phyloP scores from a whole-genome alignment of 2,329 filamentous ascomycete genomes.

The Trichoderma guizhouense region DNA sequence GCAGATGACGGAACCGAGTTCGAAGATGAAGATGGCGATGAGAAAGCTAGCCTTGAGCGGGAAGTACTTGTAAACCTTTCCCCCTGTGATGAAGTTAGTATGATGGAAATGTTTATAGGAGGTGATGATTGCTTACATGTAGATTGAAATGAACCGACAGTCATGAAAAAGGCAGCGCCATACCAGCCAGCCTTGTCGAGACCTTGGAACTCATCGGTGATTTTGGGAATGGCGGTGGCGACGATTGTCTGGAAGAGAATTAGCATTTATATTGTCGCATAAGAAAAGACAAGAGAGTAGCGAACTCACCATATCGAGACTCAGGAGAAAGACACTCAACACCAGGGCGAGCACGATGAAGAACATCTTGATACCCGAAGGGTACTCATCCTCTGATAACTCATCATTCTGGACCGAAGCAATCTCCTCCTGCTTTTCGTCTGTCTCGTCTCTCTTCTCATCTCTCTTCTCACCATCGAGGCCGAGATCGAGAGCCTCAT shows the following conservation, averaged over 20 bases:
- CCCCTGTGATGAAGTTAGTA: constrained; percentile 35
- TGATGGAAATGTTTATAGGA: constrained; percentile 18
- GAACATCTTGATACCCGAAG: constrained; percentile 36
- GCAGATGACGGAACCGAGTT: constrained; percentile 53
- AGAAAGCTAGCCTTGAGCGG: constrained; percentile 50
- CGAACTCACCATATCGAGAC: constrained; percentile 43
- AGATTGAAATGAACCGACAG: constrained; percentile 43
- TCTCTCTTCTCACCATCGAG: constrained; percentile 1
- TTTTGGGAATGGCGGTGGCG: constrained; percentile 55
- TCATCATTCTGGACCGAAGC: constrained; percentile 20
- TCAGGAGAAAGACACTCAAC: constrained; percentile 48
- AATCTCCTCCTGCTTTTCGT: not conserved
- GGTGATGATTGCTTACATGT: constrained; percentile 31
- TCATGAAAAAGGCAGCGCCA: constrained; percentile 53
- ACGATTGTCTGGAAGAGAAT: constrained; percentile 46
- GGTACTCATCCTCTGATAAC: constrained; percentile 36
- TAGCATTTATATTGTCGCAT: not conserved
- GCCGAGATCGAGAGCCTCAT: constrained; percentile 10
- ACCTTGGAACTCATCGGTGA: constrained; percentile 51
- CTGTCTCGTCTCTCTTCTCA: not conserved
- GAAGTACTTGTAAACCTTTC: constrained; percentile 52
- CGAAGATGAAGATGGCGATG: constrained; percentile 48
- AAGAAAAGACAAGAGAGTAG: not conserved
- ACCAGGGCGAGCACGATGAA: constrained; percentile 47
- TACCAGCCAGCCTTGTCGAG: constrained; percentile 58